These are phyloP conservation scores for Dichomitus squalens DNA, from an alignment of 1,284 basidiomycete genomes.

Conservation along the genomic window DNA sequence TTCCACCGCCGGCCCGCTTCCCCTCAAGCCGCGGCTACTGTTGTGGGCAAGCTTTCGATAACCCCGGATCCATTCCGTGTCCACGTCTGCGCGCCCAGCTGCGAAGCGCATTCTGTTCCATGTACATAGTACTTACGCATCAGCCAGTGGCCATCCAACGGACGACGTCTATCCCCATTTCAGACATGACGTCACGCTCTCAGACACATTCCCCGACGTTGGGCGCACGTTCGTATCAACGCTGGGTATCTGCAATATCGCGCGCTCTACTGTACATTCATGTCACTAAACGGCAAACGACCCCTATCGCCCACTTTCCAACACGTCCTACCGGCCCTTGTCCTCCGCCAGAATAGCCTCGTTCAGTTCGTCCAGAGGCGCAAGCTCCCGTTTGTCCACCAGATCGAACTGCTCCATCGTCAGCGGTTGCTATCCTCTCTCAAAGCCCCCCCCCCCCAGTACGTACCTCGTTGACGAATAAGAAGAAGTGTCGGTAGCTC, in stretches of 20 bases:
- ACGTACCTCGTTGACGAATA: slow-evolving; percentile 90
- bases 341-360: slow-evolving; percentile 92
- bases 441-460: background rate
- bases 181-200: too few species aligned
- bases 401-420: slow-evolving; percentile 76
- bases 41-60: too few species aligned
- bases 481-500: slow-evolving; percentile 97
- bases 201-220: too few species aligned
- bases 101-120: too few species aligned
- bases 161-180: too few species aligned
- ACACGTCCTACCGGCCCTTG: slow-evolving; percentile 47
- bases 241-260: background rate
- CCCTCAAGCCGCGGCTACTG: too few species aligned
- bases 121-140: too few species aligned
- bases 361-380: slow-evolving; percentile 95
- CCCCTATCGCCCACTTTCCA: background rate
- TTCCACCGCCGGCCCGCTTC: too few species aligned
- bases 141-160: too few species aligned
- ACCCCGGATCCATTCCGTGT: too few species aligned
- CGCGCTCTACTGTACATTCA: background rate
- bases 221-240: too few species aligned
- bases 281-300: background rate
- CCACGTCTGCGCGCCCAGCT: too few species aligned
- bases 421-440: background rate
- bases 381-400: slow-evolving; percentile 96